Percentiles rank a stretch among this genome's conserved stretches.
Evolutionary conservation across 176 grass and related monocot species (phyloP).

Genomic region (Panicum miliaceum): DNA sequence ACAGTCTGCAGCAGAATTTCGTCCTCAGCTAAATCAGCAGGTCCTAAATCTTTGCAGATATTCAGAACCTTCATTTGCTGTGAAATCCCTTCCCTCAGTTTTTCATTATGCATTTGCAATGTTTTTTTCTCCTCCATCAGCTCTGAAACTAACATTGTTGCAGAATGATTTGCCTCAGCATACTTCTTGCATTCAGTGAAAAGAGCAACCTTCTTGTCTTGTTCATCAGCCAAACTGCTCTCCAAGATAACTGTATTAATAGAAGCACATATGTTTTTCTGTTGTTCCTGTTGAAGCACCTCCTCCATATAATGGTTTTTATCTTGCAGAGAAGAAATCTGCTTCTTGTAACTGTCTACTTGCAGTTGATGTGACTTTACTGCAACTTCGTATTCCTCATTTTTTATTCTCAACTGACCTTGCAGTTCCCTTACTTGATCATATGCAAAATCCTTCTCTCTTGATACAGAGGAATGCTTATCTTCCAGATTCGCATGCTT

Average conservation of each 20-base stretch:
- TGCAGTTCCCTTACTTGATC: constrained; percentile 68
- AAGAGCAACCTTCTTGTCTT: constrained; percentile 57
- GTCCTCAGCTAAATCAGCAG: constrained; percentile 56
- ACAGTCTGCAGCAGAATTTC: constrained; percentile 67
- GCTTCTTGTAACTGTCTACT: constrained; percentile 33
- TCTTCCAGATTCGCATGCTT: constrained; percentile 58
- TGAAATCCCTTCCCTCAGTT: constrained; percentile 66
- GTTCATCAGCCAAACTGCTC: constrained; percentile 67
- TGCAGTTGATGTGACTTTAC: constrained; percentile 56
- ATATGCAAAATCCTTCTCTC: constrained; percentile 68
- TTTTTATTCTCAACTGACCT: constrained; percentile 60
- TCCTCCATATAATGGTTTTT: constrained; percentile 52
- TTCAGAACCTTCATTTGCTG: constrained; percentile 63
- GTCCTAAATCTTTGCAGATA: constrained; percentile 52
- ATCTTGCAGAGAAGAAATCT: constrained; percentile 68
- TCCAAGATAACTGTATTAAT: constrained; percentile 69
- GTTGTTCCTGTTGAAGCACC: constrained; percentile 64
- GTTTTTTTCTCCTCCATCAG: constrained; percentile 64
- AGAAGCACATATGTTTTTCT: constrained; percentile 51
- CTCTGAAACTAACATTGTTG: constrained; percentile 61
- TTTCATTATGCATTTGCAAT: constrained; percentile 61
- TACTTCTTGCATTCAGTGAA: constrained; percentile 53
- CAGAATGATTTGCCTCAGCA: constrained; percentile 45
- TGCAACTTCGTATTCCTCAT: constrained; percentile 52
- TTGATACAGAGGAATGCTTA: constrained; percentile 54